A percentile compares a stretch with the other conserved stretches of the same genome.
phyloP scores from a whole-genome alignment of 257 asterid genomes.

The Solanum ossicruentum region DNA sequence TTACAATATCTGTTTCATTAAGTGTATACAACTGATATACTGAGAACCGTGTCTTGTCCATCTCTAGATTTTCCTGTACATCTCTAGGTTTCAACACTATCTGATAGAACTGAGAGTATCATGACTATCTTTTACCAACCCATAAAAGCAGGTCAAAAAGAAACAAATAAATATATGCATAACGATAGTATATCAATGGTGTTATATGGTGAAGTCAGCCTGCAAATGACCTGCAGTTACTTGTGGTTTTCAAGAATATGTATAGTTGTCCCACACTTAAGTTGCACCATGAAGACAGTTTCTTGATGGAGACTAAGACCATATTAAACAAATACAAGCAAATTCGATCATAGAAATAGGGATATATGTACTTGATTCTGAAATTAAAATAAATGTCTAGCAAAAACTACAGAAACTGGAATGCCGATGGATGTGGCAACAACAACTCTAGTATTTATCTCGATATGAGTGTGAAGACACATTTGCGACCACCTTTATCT shows the following conservation, averaged over 20 bases:
- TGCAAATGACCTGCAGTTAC: neutral
- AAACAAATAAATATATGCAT: neutral
- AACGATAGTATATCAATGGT: neutral
- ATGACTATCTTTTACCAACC: neutral
- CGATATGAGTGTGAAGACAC: neutral
- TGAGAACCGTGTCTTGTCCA: neutral
- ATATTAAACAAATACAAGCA: neutral
- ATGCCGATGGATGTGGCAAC: neutral
- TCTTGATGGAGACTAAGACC: neutral
- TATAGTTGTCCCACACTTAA: neutral
- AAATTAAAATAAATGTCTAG: neutral
- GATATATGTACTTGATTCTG: neutral
- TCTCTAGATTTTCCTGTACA: neutral
- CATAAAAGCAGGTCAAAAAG: neutral
- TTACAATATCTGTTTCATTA: neutral
- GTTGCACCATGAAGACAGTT: neutral
- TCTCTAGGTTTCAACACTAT: neutral
- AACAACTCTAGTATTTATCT: neutral
- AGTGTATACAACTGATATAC: neutral
- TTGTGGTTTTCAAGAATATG: neutral
- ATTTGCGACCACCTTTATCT: neutral
- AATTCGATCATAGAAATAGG: neutral
- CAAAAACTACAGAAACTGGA: neutral
- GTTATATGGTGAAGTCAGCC: neutral
- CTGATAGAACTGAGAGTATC: neutral